Percentiles rank a stretch among this genome's conserved stretches.
Evolutionary conservation across 345 rosid species (phyloP).

Genomic region (Eucalyptus urophylla): DNA sequence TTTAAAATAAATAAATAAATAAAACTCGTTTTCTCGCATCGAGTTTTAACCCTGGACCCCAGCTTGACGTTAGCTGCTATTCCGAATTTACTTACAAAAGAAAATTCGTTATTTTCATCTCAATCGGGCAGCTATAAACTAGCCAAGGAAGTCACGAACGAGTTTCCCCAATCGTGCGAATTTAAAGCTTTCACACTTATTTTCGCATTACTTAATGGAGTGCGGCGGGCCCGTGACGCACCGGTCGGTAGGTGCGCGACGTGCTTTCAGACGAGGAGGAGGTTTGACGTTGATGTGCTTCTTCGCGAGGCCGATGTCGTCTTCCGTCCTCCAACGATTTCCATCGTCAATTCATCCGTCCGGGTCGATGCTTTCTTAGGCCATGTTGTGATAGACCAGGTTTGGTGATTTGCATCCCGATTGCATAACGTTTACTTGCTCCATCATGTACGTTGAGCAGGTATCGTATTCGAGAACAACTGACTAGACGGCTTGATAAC

Average conservation of each 20-base stretch:
- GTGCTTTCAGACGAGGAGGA: neutral
- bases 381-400: neutral
- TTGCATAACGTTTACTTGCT: neutral
- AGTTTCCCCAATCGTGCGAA: neutral
- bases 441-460: neutral
- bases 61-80: neutral
- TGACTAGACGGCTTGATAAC: rapidly evolving
- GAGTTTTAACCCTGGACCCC: neutral
- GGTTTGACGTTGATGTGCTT: neutral
- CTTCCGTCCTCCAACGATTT: neutral
- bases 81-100: neutral
- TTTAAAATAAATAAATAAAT: too few relatives aligned
- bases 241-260: neutral
- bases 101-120: neutral
- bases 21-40: neutral
- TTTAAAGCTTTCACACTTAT: neutral
- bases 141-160: neutral
- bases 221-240: neutral
- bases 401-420: neutral
- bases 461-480: rapidly evolving
- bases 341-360: neutral
- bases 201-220: neutral
- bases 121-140: neutral
- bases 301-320: neutral
- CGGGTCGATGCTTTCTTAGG: neutral